A percentile compares a stretch with the other conserved stretches of the same genome.
phyloP scores from a whole-genome alignment of 495 filamentous ascomycete genomes.

The Immersiella caudata region DNA sequence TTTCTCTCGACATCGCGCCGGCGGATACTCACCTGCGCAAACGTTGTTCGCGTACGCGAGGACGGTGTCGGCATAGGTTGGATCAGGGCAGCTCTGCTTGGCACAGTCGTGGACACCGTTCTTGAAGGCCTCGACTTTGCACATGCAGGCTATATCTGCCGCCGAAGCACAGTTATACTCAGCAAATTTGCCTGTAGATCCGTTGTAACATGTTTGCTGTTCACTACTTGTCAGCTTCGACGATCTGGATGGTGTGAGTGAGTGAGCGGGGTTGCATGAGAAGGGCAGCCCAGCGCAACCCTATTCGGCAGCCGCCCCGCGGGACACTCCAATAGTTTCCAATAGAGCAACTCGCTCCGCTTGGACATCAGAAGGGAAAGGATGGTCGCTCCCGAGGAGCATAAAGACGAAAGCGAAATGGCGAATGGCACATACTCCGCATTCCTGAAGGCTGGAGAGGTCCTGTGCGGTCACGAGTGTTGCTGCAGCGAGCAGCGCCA shows the following conservation, averaged over 20 bases:
- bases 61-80: slow-evolving; percentile 23
- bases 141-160: slow-evolving; percentile 32
- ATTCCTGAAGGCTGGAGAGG: slow-evolving; percentile 28
- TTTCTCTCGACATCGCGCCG: not conserved
- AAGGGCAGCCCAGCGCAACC: slow-evolving; percentile 15
- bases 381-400: not conserved
- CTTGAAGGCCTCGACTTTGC: slow-evolving; percentile 27
- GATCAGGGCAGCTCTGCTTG: slow-evolving; percentile 24
- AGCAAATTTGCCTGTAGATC: slow-evolving; percentile 15
- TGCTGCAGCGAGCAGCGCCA: slow-evolving; percentile 30
- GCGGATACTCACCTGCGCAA: slow-evolving; percentile 42
- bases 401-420: slow-evolving; percentile 1
- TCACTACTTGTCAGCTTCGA: slow-evolving; percentile 22
- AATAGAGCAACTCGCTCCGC: slow-evolving; percentile 17
- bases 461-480: slow-evolving; percentile 28
- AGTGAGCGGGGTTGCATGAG: slow-evolving; percentile 4
- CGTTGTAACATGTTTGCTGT: slow-evolving; percentile 32
- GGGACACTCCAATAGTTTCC: slow-evolving; percentile 5
- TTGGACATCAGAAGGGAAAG: not conserved
- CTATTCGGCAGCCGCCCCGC: not conserved
- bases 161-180: slow-evolving; percentile 25
- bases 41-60: slow-evolving; percentile 21
- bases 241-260: not conserved
- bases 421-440: slow-evolving; percentile 32
- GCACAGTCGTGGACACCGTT: slow-evolving; percentile 29